phyloP scores from a whole-genome alignment of 1,284 basidiomycete genomes.

The Apiotrichum brassicae region DNA sequence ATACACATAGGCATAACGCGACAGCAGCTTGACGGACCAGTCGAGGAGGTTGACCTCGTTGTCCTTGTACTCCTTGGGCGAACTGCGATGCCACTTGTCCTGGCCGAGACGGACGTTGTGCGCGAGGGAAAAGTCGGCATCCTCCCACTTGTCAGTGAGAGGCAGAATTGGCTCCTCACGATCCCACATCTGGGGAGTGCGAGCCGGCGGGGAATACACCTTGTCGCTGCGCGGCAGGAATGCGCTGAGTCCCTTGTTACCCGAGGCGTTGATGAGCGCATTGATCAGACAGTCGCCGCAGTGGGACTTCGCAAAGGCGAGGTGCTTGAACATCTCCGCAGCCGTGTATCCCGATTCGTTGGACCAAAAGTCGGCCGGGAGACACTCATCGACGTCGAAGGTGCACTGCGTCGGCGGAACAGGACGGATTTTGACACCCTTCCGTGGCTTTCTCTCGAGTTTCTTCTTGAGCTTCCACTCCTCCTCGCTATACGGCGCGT shows the following conservation, averaged over 20 bases:
- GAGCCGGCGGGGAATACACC: conserved; percentile 13
- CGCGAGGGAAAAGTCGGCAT: conserved; percentile 23
- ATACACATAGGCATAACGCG: conserved; percentile 35
- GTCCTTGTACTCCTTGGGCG: neutral
- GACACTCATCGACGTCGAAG: conserved; percentile 28
- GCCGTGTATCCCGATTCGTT: conserved; percentile 15
- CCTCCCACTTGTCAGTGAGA: conserved; percentile 23
- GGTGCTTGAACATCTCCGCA: conserved; percentile 28
- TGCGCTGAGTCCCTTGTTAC: conserved; percentile 36
- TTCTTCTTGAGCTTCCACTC: neutral
- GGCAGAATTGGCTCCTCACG: conserved; percentile 32
- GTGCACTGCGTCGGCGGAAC: conserved; percentile 12
- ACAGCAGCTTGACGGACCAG: conserved; percentile 38
- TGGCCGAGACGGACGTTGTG: conserved; percentile 27
- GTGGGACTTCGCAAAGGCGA: conserved; percentile 32
- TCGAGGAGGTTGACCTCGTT: conserved; percentile 27
- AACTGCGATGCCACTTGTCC: conserved; percentile 27
- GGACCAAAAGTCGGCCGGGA: conserved; percentile 28
- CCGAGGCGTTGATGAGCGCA: conserved; percentile 34
- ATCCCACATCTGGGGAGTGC: conserved; percentile 16
- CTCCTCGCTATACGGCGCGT: neutral
- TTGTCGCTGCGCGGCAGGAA: conserved; percentile 34
- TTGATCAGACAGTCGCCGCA: conserved; percentile 46
- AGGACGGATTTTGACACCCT: neutral
- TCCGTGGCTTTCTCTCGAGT: neutral